Evolutionary conservation across 352 stramenopile genomes (phyloP).

Genomic region (Saprolegnia parasitica): DNA sequence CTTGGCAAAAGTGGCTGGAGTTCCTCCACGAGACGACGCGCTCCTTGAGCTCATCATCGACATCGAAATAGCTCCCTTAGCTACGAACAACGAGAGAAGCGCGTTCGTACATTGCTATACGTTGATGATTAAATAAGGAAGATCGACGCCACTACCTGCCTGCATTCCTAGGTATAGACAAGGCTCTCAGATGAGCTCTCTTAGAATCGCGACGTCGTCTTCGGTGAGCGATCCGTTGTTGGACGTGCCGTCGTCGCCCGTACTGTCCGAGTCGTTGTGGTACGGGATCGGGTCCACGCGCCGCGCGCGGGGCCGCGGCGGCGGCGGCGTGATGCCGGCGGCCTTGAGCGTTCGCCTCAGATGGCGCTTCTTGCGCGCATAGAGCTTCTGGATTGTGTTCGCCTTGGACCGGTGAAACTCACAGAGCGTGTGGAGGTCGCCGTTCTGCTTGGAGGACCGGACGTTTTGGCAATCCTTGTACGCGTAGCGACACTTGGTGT

Average conservation of each 20-base stretch:
- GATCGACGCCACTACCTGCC: too few species aligned
- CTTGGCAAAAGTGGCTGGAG: too few species aligned
- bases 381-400: conserved; percentile 24
- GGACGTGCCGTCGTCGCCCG: conserved; percentile 5
- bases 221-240: conserved; percentile 11
- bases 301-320: not conserved
- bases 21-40: too few species aligned
- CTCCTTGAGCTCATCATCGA: too few species aligned
- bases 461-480: conserved; percentile 28
- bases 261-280: not conserved
- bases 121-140: too few species aligned
- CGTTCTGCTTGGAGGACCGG: conserved; percentile 27
- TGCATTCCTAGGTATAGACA: not conserved
- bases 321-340: not conserved
- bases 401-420: conserved; percentile 20
- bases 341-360: not conserved
- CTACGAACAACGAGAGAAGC: too few species aligned
- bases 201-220: conserved; percentile 23
- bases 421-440: conserved; percentile 29
- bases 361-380: conserved; percentile 24
- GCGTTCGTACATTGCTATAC: too few species aligned
- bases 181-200: conserved; percentile 22
- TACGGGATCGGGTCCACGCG: conserved; percentile 18
- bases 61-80: too few species aligned
- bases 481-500: conserved; percentile 26